Percentiles rank a stretch among this genome's conserved stretches.
Conservation (phyloP, 148 eudicot genomes). For the Persicaria tinctoria region DNA sequence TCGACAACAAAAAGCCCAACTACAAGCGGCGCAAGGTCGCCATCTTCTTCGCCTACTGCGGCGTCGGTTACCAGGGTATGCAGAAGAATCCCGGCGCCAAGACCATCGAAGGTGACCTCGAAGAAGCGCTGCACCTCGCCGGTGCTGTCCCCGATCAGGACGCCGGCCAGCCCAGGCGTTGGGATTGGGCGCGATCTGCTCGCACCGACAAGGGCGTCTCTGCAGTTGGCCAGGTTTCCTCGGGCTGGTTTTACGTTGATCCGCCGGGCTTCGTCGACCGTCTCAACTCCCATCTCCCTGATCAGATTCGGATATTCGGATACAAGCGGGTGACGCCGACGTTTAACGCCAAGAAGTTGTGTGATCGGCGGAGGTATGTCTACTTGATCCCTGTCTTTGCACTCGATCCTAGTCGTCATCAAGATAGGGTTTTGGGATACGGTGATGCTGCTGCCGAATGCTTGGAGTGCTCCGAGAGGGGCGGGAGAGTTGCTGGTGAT, state of each 20-base stretch:
- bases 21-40: slow-evolving; percentile 87
- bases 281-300: slow-evolving; percentile 35
- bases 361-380: slow-evolving; percentile 77
- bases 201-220: slow-evolving; percentile 92
- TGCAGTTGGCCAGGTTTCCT: slow-evolving; percentile 90
- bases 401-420: slow-evolving; percentile 59
- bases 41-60: slow-evolving; percentile 84
- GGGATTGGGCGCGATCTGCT: slow-evolving; percentile 89
- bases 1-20: slow-evolving; percentile 19
- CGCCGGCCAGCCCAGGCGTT: slow-evolving; percentile 48
- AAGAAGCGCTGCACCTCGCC: slow-evolving; percentile 67
- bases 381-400: slow-evolving; percentile 88
- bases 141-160: slow-evolving; percentile 74
- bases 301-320: slow-evolving; percentile 71
- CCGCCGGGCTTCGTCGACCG: slow-evolving; percentile 72
- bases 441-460: slow-evolving; percentile 66
- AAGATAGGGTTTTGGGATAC: slow-evolving; percentile 69
- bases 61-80: slow-evolving; percentile 97
- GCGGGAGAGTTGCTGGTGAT: slow-evolving; percentile 56
- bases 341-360: slow-evolving; percentile 74
- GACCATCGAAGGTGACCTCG: slow-evolving; percentile 91
- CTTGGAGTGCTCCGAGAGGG: slow-evolving; percentile 72
- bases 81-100: slow-evolving; percentile 97
- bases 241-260: slow-evolving; percentile 74
- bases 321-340: slow-evolving; percentile 53